phyloP scores from a whole-genome alignment of 2,329 filamentous ascomycete species.

The Fusarium haematococcum region DNA sequence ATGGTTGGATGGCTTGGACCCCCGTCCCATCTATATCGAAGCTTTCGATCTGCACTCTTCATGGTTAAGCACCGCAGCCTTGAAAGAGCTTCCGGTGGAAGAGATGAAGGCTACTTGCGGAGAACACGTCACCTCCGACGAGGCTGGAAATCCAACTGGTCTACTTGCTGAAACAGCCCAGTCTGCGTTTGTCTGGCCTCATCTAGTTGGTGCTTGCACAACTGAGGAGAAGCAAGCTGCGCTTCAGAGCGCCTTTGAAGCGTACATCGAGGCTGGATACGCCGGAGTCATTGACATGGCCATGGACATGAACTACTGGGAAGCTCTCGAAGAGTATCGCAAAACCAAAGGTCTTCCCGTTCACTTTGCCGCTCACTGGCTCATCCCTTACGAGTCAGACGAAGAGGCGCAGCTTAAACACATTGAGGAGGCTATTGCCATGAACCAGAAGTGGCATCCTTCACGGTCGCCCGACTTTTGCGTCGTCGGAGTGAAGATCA shows the following conservation, averaged over 20 bases:
- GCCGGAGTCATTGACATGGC: conserved; percentile 66
- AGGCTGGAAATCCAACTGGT: conserved; percentile 56
- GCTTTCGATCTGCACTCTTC: conserved; percentile 63
- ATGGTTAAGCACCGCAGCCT: conserved; percentile 62
- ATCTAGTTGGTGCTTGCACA: conserved; percentile 54
- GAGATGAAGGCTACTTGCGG: conserved; percentile 56
- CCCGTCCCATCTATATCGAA: conserved; percentile 63
- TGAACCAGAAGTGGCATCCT: conserved; percentile 47
- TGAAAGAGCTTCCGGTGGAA: conserved; percentile 58
- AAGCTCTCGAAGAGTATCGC: conserved; percentile 52
- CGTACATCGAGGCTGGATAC: conserved; percentile 59
- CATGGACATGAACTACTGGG: conserved; percentile 63
- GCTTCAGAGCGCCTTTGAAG: conserved; percentile 56
- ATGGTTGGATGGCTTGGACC: conserved; percentile 59
- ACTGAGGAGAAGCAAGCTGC: conserved; percentile 56
- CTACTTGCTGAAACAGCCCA: conserved; percentile 59
- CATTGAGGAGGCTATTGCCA: conserved; percentile 58
- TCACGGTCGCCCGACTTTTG: conserved; percentile 45
- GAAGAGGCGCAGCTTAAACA: conserved; percentile 51
- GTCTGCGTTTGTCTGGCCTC: conserved; percentile 61
- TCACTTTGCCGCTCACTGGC: conserved; percentile 61
- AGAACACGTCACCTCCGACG: conserved; percentile 58
- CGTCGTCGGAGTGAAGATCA: conserved; percentile 72
- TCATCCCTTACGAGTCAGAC: conserved; percentile 52
- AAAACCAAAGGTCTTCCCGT: conserved; percentile 51